A percentile compares a stretch with the other conserved stretches of the same genome.
phyloP scores from a whole-genome alignment of 768 basidiomycete species.

The Lactarius hatsudake region DNA sequence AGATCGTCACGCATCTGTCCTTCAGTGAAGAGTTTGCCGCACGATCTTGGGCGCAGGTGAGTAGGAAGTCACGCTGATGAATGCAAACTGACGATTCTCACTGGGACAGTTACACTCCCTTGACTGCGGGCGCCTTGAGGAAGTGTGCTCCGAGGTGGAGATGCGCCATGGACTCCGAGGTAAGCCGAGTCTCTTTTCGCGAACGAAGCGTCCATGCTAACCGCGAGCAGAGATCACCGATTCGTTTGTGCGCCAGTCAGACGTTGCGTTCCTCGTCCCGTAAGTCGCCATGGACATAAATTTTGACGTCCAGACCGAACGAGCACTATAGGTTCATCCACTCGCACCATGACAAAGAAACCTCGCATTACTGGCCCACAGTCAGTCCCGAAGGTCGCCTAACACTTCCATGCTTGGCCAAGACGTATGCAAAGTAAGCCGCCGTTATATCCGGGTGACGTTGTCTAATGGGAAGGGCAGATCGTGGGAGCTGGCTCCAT shows the following conservation, averaged over 20 bases:
- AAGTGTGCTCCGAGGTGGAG: conserved; percentile 6
- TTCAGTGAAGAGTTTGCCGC: conserved; percentile 19
- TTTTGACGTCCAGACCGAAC: background rate
- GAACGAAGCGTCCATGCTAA: background rate
- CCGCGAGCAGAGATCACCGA: conserved; percentile 4
- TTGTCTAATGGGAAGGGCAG: background rate
- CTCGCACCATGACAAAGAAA: conserved; percentile 21
- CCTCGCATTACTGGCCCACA: conserved; percentile 12
- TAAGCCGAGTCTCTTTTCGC: background rate
- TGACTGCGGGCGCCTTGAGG: background rate
- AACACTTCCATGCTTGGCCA: conserved; percentile 13
- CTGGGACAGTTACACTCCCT: conserved; percentile 15
- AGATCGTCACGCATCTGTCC: conserved; percentile 8
- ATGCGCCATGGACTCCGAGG: conserved; percentile 11
- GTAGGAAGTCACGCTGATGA: background rate
- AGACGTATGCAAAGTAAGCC: conserved; percentile 19
- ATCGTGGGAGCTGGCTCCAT: conserved; percentile 23
- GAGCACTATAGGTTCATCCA: conserved; percentile 17
- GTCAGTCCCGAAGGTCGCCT: conserved; percentile 9
- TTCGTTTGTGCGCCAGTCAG: conserved; percentile 1
- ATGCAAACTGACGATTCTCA: background rate
- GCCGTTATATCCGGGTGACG: background rate
- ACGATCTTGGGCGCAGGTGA: conserved; percentile 22
- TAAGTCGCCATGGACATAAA: conserved; percentile 2
- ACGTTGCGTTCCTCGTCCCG: conserved; percentile 20